Evolutionary conservation across 1,284 basidiomycete species (phyloP).

Genomic region (Wolfiporia cocos): DNA sequence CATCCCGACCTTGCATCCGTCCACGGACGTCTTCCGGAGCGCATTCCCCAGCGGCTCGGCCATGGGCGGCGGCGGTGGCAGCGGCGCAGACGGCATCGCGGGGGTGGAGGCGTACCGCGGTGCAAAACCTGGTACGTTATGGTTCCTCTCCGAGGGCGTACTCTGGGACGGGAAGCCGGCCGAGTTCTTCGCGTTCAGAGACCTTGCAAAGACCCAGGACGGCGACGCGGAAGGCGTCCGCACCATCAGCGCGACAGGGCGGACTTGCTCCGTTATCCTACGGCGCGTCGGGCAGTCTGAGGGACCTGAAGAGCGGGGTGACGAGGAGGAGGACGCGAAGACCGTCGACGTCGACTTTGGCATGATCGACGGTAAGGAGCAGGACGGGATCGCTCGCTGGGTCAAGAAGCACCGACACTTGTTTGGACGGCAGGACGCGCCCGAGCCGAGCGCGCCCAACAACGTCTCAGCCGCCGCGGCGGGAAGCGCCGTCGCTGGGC

Average conservation of each 20-base stretch:
- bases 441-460: slow-evolving; percentile 10
- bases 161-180: slow-evolving; percentile 71
- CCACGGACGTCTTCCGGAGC: slow-evolving; percentile 47
- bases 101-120: slow-evolving; percentile 63
- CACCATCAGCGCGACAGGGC: slow-evolving; percentile 57
- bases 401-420: slow-evolving; percentile 44
- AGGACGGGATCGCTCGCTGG: slow-evolving; percentile 61
- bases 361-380: slow-evolving; percentile 65
- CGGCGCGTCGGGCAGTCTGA: slow-evolving; percentile 29
- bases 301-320: slow-evolving; percentile 19
- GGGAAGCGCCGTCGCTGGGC: slow-evolving; percentile 16
- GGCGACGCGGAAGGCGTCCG: slow-evolving; percentile 45
- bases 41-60: slow-evolving; percentile 26
- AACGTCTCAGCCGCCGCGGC: slow-evolving; percentile 1
- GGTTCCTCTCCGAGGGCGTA: slow-evolving; percentile 63
- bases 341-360: slow-evolving; percentile 59
- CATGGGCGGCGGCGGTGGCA: not conserved
- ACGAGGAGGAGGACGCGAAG: slow-evolving; percentile 28
- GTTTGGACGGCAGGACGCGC: slow-evolving; percentile 41
- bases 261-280: slow-evolving; percentile 59
- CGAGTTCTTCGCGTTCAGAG: slow-evolving; percentile 66
- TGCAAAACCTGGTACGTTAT: slow-evolving; percentile 64
- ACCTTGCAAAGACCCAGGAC: slow-evolving; percentile 31
- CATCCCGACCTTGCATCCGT: slow-evolving; percentile 42
- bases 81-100: slow-evolving; percentile 33